Conservation (phyloP, 1,139 yeast genomes). For the Wickerhamomyces sp. region DNA sequence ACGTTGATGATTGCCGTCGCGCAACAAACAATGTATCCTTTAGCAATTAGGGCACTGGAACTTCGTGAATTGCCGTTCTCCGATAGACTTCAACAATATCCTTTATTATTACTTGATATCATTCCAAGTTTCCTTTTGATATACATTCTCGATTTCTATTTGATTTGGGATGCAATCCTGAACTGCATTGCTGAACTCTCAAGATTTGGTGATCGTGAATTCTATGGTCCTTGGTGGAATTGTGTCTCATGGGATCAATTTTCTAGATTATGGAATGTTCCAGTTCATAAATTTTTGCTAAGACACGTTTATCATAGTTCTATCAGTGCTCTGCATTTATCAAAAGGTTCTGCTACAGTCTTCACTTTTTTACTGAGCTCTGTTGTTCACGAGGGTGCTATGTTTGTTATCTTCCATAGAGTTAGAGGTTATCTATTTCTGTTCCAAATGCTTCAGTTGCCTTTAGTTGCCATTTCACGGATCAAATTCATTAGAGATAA, state of each 20-base stretch:
- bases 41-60: conserved; percentile 55
- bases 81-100: conserved; percentile 49
- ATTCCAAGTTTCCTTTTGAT: conserved; percentile 74
- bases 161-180: conserved; percentile 92
- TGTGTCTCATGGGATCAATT: conserved; percentile 92
- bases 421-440: conserved; percentile 75
- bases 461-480: conserved; percentile 52
- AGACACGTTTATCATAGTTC: conserved; percentile 94
- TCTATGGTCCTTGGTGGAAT: conserved; percentile 98
- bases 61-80: conserved; percentile 43
- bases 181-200: conserved; percentile 88
- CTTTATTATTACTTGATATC: conserved; percentile 63
- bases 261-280: conserved; percentile 91
- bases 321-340: conserved; percentile 67
- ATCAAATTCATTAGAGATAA: conserved; percentile 48
- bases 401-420: conserved; percentile 81
- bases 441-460: conserved; percentile 76
- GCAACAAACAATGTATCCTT: conserved; percentile 73
- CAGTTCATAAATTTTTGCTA: conserved; percentile 86
- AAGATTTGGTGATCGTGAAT: conserved; percentile 81
- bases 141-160: conserved; percentile 75
- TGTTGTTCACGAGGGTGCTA: conserved; percentile 82
- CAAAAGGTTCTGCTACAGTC: conserved; percentile 65
- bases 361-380: conserved; percentile 81
- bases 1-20: conserved; percentile 79